Base-by-base conservation (phyloP, 2,329 filamentous ascomycete genomes). In the Mollisiaceae sp. region DNA sequence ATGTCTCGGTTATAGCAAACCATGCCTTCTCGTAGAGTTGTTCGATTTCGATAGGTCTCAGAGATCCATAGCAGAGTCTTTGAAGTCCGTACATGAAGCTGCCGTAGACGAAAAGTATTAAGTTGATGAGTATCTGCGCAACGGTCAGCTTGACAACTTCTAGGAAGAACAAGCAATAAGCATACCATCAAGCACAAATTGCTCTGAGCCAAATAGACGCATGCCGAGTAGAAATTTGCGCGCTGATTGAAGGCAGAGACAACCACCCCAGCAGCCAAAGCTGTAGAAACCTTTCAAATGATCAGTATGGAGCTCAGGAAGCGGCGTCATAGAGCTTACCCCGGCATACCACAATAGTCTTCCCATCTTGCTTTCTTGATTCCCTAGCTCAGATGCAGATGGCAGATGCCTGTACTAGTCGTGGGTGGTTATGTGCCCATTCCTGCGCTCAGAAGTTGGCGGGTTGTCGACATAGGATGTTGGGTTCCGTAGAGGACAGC, bases 1-100 rank as follows among this genome's bases (percentile, higher is more conserved):
- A 92, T 69, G 95, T 99, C 81, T 99, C 95, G 56, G 94, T 97
- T 47, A 98, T 92, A 45, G 95, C 94, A 76, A 97, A 97, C 96
- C 96, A 99, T 59, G 92, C 94, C 79, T 94, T 94, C 79, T 99
- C 95, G 76, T 97, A 97, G 15, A 99, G 86, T 77, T 98, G 94
- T 79, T 99, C 96, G 74, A 95, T 91, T 82, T 99, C 95, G 81
- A 97, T 92, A 32, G 93, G 91, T 71, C 96, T 93, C 24, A 99
- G 86, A 20, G 88, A 89, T 67, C 95, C 95, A 75, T 94, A 99
- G 76, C 96, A 92, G 60, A 97, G 82, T 73, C 93, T 89, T 77
- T 97, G 95, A 20, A 99, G 85, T 66, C 89, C 91, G 79, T 94
- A 97, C 69, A 97, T 87, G 72, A 97, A 86, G 72, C 87, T 89